A percentile compares a stretch with the other conserved stretches of the same genome.
phyloP scores from a whole-genome alignment of 2,329 filamentous ascomycete genomes.

The Lachnellula occidentalis region DNA sequence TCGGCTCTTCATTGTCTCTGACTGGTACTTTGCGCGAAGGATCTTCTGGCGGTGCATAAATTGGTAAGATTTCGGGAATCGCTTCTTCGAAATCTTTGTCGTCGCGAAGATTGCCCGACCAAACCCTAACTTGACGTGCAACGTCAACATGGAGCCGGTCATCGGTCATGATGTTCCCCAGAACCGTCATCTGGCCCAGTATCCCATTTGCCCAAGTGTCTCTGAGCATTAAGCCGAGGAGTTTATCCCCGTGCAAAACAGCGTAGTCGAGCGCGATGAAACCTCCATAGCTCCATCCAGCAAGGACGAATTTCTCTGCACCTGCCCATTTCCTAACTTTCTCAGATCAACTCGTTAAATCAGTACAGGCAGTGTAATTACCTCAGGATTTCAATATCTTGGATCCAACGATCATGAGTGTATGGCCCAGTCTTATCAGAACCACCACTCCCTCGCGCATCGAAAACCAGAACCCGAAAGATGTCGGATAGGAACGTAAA shows the following conservation, averaged over 20 bases:
- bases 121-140: conserved; percentile 1
- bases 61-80: background rate
- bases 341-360: background rate
- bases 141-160: background rate
- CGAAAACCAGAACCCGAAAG: conserved; percentile 1
- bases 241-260: background rate
- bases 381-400: conserved; percentile 3
- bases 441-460: conserved; percentile 1
- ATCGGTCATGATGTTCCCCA: background rate
- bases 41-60: background rate
- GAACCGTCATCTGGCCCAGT: background rate
- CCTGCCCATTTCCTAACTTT: background rate
- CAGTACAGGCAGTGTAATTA: background rate
- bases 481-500: background rate
- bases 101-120: conserved; percentile 1
- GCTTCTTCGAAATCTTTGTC: conserved; percentile 1
- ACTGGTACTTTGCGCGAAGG: no score
- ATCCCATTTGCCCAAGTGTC: background rate
- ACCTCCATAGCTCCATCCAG: conserved; percentile 1
- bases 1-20: background rate
- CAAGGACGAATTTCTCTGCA: conserved; percentile 2
- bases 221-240: background rate
- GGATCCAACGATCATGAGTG: conserved; percentile 4
- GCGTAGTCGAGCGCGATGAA: conserved; percentile 5
- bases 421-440: conserved; percentile 1